Evolutionary conservation across 768 basidiomycete species (phyloP).

Genomic region (Rhizopogon vesiculosus): DNA sequence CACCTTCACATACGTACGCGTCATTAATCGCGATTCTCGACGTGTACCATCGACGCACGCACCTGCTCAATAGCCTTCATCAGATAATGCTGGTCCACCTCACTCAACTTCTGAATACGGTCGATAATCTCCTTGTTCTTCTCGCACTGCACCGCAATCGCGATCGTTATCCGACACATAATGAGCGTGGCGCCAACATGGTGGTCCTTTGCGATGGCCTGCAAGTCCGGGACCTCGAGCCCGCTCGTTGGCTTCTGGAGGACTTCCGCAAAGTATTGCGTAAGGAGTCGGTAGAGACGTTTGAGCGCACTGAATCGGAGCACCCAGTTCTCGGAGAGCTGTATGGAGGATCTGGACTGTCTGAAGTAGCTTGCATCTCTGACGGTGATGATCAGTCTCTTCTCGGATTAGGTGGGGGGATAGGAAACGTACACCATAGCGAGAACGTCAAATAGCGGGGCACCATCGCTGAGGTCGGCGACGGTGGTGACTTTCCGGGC

Average conservation of each 20-base stretch:
- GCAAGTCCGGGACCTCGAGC: slow-evolving; percentile 85
- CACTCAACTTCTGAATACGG: slow-evolving; percentile 80
- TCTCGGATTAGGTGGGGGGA: background rate
- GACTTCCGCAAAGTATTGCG: slow-evolving; percentile 82
- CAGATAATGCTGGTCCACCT: slow-evolving; percentile 79
- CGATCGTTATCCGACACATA: slow-evolving; percentile 78
- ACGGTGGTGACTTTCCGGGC: slow-evolving; percentile 55
- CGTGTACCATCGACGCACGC: slow-evolving; percentile 13
- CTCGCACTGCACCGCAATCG: slow-evolving; percentile 85
- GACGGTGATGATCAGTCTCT: slow-evolving; percentile 9
- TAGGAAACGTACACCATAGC: slow-evolving; percentile 58
- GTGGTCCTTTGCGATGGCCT: slow-evolving; percentile 77
- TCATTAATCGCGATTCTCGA: background rate
- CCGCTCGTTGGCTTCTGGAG: slow-evolving; percentile 74
- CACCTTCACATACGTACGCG: slow-evolving; percentile 39
- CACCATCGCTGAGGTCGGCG: slow-evolving; percentile 77
- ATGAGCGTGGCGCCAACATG: slow-evolving; percentile 60
- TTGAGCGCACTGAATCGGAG: slow-evolving; percentile 80
- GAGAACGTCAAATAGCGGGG: slow-evolving; percentile 71
- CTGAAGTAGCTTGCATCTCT: slow-evolving; percentile 83
- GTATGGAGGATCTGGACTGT: slow-evolving; percentile 50
- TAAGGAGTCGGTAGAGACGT: slow-evolving; percentile 81
- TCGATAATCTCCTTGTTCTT: slow-evolving; percentile 85
- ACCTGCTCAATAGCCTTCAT: slow-evolving; percentile 96
- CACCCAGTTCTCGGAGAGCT: slow-evolving; percentile 85